Evolutionary conservation across 2,329 filamentous ascomycete species (phyloP).

Genomic region (Iodosphaeria phyllophila): DNA sequence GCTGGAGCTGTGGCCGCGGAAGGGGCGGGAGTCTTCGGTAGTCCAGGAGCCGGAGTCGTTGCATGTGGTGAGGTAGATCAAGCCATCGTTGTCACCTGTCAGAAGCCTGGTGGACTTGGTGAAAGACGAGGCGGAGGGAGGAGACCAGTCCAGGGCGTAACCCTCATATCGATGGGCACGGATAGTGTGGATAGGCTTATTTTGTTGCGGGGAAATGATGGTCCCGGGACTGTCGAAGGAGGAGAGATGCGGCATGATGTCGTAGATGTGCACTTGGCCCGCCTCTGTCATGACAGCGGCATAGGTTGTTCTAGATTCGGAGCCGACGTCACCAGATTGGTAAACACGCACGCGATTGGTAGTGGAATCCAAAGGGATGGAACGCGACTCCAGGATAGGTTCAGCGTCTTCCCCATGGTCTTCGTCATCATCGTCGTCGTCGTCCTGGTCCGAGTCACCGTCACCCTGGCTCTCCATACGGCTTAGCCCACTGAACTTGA

Average conservation of each 20-base stretch:
- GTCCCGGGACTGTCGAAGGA: constrained; percentile 83
- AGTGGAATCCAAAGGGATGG: constrained; percentile 68
- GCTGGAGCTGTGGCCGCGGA: constrained; percentile 66
- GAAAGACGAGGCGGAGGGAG: no score
- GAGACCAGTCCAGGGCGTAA: constrained; percentile 95
- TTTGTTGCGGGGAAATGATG: constrained; percentile 61
- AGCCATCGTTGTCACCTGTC: constrained; percentile 78
- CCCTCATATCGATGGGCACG: constrained; percentile 85
- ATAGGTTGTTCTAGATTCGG: constrained; percentile 59
- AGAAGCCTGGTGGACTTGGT: constrained; percentile 68
- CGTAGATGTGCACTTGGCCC: constrained; percentile 75
- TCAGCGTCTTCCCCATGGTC: constrained; percentile 65
- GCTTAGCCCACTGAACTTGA: constrained; percentile 87
- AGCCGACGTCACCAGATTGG: constrained; percentile 55
- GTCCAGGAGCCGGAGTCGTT: constrained; percentile 80
- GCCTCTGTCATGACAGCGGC: constrained; percentile 90
- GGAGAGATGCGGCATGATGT: constrained; percentile 74
- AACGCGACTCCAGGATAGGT: constrained; percentile 82
- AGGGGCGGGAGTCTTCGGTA: constrained; percentile 67
- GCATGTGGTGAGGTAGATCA: constrained; percentile 75
- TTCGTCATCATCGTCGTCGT: constrained; percentile 54
- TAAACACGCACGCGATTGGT: constrained; percentile 87
- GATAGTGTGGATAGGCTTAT: constrained; percentile 75
- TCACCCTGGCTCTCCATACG: constrained; percentile 65
- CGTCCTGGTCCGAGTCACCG: constrained; percentile 48